Evolutionary conservation across 768 basidiomycete species (phyloP).

Genomic region (Holtermannia corniformis): DNA sequence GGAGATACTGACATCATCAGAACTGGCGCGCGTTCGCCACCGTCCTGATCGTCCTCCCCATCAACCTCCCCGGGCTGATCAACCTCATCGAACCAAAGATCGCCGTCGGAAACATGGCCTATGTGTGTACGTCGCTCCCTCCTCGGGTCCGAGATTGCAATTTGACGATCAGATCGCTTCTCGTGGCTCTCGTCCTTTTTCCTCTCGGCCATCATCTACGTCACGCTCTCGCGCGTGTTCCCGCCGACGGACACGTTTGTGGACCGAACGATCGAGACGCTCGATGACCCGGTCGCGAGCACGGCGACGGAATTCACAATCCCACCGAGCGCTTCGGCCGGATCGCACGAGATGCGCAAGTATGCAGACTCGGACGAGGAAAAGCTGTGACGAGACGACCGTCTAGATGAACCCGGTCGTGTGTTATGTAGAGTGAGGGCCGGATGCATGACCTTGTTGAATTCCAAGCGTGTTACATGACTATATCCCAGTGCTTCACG

Average conservation of each 20-base stretch:
- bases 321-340: too few relatives aligned
- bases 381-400: too few relatives aligned
- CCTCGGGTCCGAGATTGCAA: constrained; percentile 1
- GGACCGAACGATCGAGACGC: constrained; percentile 26
- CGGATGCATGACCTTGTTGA: too few relatives aligned
- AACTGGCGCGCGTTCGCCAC: constrained; percentile 74
- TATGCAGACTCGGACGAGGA: background rate
- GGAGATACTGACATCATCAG: constrained; percentile 43
- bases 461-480: too few relatives aligned
- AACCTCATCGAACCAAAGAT: constrained; percentile 61
- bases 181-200: constrained; percentile 38
- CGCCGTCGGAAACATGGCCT: constrained; percentile 61
- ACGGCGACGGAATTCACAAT: too few relatives aligned
- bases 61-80: constrained; percentile 67
- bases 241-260: constrained; percentile 44
- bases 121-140: constrained; percentile 52
- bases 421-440: too few relatives aligned
- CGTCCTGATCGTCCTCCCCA: constrained; percentile 57
- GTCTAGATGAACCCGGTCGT: too few relatives aligned
- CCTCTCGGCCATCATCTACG: constrained; percentile 41
- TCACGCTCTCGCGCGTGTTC: constrained; percentile 40
- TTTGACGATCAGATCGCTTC: constrained; percentile 13
- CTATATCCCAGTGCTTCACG: too few relatives aligned
- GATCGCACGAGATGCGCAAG: background rate
- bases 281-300: constrained; percentile 13